phyloP scores from a whole-genome alignment of 106 monocot species.

The Dactylorhiza incarnata region DNA sequence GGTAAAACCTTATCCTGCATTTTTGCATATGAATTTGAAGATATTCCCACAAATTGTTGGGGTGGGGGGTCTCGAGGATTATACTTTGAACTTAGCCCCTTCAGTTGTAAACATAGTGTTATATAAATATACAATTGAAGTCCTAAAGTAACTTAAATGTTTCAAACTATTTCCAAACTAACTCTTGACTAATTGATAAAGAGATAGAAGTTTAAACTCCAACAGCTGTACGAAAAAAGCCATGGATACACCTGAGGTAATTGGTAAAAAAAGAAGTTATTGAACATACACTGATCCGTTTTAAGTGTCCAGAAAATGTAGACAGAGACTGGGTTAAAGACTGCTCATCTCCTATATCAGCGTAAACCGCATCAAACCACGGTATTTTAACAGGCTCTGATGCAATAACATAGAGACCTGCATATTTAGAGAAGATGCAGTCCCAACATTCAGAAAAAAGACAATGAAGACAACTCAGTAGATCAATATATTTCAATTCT shows the following conservation, averaged over 20 bases:
- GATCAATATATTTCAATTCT: neutral
- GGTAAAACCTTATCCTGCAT: no score
- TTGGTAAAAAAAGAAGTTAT: neutral
- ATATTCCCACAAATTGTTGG: no score
- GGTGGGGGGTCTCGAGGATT: no score
- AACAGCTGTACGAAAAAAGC: neutral
- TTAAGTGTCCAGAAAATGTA: slow-evolving; percentile 90
- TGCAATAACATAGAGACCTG: slow-evolving; percentile 88
- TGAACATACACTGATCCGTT: slow-evolving; percentile 66
- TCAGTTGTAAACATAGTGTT: no score
- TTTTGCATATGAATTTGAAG: no score
- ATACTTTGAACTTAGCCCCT: no score
- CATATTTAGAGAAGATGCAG: slow-evolving; percentile 1
- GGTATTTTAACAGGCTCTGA: slow-evolving; percentile 79
- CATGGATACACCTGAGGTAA: neutral
- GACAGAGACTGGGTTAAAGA: slow-evolving; percentile 84
- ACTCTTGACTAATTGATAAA: no score
- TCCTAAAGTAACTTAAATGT: no score
- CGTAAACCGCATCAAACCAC: slow-evolving; percentile 88
- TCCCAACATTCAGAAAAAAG: neutral
- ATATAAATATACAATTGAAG: no score
- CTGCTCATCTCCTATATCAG: slow-evolving; percentile 93
- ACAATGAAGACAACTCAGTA: slow-evolving; percentile 9
- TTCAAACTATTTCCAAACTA: no score
- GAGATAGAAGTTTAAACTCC: neutral